Conservation (phyloP, 2,329 filamentous ascomycete genomes). For the Aspergillus arachidicola region DNA sequence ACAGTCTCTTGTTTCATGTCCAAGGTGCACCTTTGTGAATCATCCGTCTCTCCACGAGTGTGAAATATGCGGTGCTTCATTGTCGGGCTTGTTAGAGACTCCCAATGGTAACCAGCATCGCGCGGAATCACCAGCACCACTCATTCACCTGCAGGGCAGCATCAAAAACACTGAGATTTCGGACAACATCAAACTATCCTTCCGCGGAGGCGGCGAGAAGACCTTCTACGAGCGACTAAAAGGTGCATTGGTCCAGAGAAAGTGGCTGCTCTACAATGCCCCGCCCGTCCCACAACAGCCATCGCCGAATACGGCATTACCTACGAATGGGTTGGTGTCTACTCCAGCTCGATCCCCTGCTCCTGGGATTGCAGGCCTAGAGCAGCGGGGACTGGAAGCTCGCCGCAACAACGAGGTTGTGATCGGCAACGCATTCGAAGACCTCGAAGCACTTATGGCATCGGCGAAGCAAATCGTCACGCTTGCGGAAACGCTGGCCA, state of each 20-base stretch:
- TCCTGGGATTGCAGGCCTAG: conserved; percentile 88
- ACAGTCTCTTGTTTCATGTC: conserved; percentile 56
- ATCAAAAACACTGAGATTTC: conserved; percentile 60
- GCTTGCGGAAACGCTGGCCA: conserved; percentile 83
- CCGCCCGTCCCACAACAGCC: conserved; percentile 79
- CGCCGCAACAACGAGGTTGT: conserved; percentile 91
- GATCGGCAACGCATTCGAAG: conserved; percentile 92
- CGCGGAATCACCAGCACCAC: conserved; percentile 77
- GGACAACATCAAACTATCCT: conserved; percentile 87
- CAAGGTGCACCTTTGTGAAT: conserved; percentile 90
- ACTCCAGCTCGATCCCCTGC: conserved; percentile 54
- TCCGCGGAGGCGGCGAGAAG: conserved; percentile 84
- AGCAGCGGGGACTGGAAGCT: conserved; percentile 79
- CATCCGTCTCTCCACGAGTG: conserved; percentile 83
- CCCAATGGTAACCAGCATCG: conserved; percentile 42
- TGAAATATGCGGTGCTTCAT: conserved; percentile 84
- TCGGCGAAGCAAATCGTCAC: conserved; percentile 96
- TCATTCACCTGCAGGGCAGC: conserved; percentile 49
- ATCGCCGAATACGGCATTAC: conserved; percentile 35
- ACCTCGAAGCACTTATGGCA: conserved; percentile 94
- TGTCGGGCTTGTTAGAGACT: conserved; percentile 54
- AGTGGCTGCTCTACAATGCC: conserved; percentile 90
- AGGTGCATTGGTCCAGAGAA: conserved; percentile 83
- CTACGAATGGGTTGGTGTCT: conserved; percentile 27
- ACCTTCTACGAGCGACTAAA: conserved; percentile 89